Conservation (phyloP, 1,284 basidiomycete species). For the Cutaneotrichosporon dermatis region DNA sequence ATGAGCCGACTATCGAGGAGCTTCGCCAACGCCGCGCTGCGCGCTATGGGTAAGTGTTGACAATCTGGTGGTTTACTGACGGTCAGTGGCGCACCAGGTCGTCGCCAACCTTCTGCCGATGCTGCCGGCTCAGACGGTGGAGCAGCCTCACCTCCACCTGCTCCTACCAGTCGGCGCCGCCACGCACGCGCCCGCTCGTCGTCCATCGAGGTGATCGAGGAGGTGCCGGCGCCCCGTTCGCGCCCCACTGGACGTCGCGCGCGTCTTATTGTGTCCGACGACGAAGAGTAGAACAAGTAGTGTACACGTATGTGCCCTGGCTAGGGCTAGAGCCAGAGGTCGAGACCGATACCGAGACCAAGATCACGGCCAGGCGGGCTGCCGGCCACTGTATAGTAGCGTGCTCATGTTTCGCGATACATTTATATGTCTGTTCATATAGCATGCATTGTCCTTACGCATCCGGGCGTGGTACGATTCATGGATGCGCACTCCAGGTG, state of each 20-base stretch:
- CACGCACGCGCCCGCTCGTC: neutral
- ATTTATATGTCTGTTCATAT: neutral
- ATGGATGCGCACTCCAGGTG: too few relatives aligned
- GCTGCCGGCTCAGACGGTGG: too few relatives aligned
- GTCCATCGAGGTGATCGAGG: neutral
- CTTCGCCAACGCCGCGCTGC: conserved; percentile 14
- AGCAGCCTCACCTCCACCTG: too few relatives aligned
- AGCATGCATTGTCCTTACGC: conserved; percentile 1
- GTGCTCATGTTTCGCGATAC: neutral
- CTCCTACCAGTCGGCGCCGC: neutral
- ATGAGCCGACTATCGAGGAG: conserved; percentile 21
- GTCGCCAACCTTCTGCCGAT: too few relatives aligned
- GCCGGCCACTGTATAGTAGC: neutral
- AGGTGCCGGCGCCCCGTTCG: neutral
- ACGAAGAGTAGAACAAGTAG: neutral
- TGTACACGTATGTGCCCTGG: too few relatives aligned
- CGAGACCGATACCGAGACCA: too few relatives aligned
- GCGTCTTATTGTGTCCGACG: conserved; percentile 1
- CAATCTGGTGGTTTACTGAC: neutral
- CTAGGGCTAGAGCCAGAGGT: neutral
- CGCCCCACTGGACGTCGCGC: neutral
- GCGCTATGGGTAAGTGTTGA: conserved; percentile 12
- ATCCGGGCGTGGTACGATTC: too few relatives aligned
- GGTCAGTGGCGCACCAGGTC: neutral
- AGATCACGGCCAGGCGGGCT: neutral